Evolutionary conservation across 2,329 filamentous ascomycete genomes (phyloP), one percentile per base, ranked within the genome.

Genomic region (Diaporthe destruens): DNA sequence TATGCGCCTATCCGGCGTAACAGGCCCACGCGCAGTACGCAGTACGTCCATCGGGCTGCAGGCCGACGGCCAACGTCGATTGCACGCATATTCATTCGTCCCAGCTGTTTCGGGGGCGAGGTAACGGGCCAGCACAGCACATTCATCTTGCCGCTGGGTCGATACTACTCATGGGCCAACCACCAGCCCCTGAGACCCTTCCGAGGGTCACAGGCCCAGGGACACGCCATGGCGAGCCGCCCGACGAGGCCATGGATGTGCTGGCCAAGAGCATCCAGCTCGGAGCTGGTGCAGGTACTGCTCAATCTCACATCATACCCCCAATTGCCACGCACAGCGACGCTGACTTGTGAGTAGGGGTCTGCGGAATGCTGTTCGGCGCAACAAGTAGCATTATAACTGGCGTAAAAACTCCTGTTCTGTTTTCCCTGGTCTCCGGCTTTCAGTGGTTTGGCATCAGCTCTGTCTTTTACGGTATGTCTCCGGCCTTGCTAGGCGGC

Each of bases 371-470:
- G 34, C 80, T 93, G 39, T 85, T 90, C 68, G 93, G 92, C 47
- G 91, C 92, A 67, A 88, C 92, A 65, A 87, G 88, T 47, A 95
- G 94, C 36, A 92, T 97, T 59, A 81, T 95, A 61, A 88, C 90
- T 5, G 70, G 65, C 72, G 92, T 92, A 23, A 87, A 85, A 29
- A 89, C 88, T 18, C 91, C 93, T 5, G 87, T 90, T 2, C 82
- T 96, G 8, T 96, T 94, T 82, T 92, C 94, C 0, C 77, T 92
- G 16, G 87, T 91, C 49, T 91, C 92, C 29, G 93, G 94, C 23
- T 85, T 94, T 53, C 94, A 97, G 83, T 98, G 94, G 89, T 94
- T 94, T 81, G 87, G 89, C 54, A 87, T 97, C 51, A 94, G 94
- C 47, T 90, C 88, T 59, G 93, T 90, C 20, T 98, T 92, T 80